A percentile compares a stretch with the other conserved stretches of the same genome.
phyloP scores from a whole-genome alignment of 2,329 filamentous ascomycete species.

The Talaromyces marneffei region DNA sequence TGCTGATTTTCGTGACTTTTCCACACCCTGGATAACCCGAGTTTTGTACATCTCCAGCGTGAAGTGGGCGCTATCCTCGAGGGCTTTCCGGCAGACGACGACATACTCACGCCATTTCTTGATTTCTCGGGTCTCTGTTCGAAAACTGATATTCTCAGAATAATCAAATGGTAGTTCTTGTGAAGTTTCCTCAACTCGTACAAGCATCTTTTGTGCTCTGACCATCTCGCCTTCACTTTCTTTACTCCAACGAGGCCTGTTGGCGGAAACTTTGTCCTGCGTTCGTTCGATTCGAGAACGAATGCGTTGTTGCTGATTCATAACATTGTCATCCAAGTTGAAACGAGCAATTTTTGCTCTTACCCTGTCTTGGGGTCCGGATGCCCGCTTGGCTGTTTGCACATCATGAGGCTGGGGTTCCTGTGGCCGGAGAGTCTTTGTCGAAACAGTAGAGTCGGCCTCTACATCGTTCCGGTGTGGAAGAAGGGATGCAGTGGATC shows the following conservation, averaged over 20 bases:
- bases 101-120: constrained; percentile 63
- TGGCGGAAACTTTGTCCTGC: constrained; percentile 30
- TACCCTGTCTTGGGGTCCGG: constrained; percentile 18
- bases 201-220: constrained; percentile 64
- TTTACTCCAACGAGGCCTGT: constrained; percentile 32
- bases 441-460: constrained; percentile 12
- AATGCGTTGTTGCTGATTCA: constrained; percentile 36
- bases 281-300: constrained; percentile 34
- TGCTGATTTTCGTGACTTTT: constrained; percentile 49
- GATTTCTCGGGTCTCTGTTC: constrained; percentile 52
- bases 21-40: constrained; percentile 57
- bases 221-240: constrained; percentile 56
- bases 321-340: constrained; percentile 40
- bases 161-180: constrained; percentile 55
- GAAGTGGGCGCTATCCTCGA: constrained; percentile 50
- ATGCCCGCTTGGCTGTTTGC: constrained; percentile 17
- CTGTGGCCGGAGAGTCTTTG: constrained; percentile 26
- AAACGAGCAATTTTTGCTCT: constrained; percentile 38
- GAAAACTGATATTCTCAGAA: constrained; percentile 57
- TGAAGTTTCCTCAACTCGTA: constrained; percentile 52
- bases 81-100: constrained; percentile 55
- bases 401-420: constrained; percentile 28
- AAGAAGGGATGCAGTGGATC: constrained; percentile 32
- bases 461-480: constrained; percentile 20
- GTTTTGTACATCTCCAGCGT: constrained; percentile 57